Evolutionary conservation across 352 stramenopile species (phyloP), one percentile per base, ranked within the genome.

Genomic region (Pythium utonaiense): DNA sequence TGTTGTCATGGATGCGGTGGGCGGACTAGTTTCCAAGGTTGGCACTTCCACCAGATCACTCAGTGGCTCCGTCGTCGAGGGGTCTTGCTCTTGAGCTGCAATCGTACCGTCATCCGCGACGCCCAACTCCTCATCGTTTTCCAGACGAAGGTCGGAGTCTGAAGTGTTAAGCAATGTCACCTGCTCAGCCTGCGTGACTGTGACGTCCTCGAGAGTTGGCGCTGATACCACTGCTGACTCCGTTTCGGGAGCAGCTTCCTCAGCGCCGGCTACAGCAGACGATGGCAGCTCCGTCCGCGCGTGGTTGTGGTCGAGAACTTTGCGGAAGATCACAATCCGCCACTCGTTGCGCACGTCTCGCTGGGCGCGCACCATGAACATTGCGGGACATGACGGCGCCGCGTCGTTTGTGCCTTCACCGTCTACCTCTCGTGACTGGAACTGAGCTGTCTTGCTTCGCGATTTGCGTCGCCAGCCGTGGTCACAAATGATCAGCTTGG

Each of bases 401-500:
- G 55, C 13, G 12, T 64, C 62, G 3, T 47, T 60, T 3, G 21
- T n/a, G 16, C 27, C 45, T 1, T 52, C 55, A 0, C 51, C 51
- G 16, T 19, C 28, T 27, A 31, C 47, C 7, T 45, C 47, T 19
- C 34, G 52, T 2, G 24, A 42, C 52, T 49, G 45, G 19, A 45
- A 44, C n/a, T 64, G 51, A 7, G 48, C 12, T 8, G 48, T 53
- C 33, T 87, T 86, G 47, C 69, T 78, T 6, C 80, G 71, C 10
- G 69, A 75, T 69, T 83, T 80, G 24, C 82, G 78, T 51, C 88
- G 88, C 82, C 82, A 90, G 0, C 82, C 82, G 49, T 87, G 78
- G 7, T 76, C 86, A 54, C 82, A 92, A 44, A 89, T 90, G 19
- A 90, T 53, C 62, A 92, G 59, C 64, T 92, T 92, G 1, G 80